phyloP scores from a whole-genome alignment of 345 rosid species.

The Citropsis articulata region DNA sequence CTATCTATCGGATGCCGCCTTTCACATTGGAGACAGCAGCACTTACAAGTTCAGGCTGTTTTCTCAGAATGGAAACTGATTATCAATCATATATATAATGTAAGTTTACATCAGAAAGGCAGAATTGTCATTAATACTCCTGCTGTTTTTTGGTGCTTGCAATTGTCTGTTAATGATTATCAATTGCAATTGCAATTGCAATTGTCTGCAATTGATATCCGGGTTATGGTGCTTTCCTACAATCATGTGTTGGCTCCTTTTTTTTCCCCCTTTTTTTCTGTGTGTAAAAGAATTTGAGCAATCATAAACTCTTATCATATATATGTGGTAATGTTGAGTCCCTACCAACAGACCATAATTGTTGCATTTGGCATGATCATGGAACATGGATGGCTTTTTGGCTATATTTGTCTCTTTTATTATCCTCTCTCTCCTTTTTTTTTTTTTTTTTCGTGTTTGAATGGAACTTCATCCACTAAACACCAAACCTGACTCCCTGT shows the following conservation, averaged over 20 bases:
- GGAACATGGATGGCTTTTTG: not conserved
- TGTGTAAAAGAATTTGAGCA: not conserved
- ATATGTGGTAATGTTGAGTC: not conserved
- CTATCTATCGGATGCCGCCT: conserved; percentile 15
- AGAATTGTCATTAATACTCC: not conserved
- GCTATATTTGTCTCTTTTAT: too few relatives aligned
- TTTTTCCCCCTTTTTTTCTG: too few relatives aligned
- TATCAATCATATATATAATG: not conserved
- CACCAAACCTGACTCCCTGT: too few relatives aligned
- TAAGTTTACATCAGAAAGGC: not conserved
- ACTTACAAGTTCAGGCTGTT: conserved; percentile 30
- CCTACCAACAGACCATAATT: not conserved
- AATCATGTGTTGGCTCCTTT: not conserved
- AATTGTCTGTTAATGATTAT: not conserved
- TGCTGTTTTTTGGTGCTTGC: not conserved
- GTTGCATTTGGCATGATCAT: not conserved
- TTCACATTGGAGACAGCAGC: conserved; percentile 24
- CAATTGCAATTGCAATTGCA: too few relatives aligned
- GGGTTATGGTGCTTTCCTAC: not conserved
- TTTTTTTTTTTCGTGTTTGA: too few relatives aligned
- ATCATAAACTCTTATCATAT: too few relatives aligned
- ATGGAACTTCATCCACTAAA: too few relatives aligned
- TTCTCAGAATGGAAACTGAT: not conserved
- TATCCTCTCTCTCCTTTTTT: too few relatives aligned
- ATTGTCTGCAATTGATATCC: too few relatives aligned